These are phyloP conservation scores for Coemansia brasiliensis DNA, from an alignment of 192 early-diverging fungal species.

Conservation along the genomic window DNA sequence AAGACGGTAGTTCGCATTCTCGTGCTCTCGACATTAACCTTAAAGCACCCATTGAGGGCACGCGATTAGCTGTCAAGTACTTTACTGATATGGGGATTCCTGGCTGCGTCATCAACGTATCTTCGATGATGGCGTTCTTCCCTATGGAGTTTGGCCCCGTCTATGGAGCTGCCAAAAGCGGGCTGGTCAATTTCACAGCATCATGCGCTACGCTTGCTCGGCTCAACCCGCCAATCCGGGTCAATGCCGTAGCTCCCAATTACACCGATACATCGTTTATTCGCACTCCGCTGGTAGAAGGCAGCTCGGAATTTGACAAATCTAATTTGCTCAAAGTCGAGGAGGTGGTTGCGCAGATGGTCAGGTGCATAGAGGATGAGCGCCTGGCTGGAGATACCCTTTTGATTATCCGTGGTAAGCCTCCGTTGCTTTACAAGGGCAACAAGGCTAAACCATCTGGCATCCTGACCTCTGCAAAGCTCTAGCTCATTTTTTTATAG, in stretches of 20 bases:
- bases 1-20: conserved; percentile 48
- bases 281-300: conserved; percentile 5
- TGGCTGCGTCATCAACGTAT: conserved; percentile 75
- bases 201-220: conserved; percentile 44
- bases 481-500: conserved; percentile 9
- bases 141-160: conserved; percentile 60
- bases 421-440: conserved; percentile 37
- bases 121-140: conserved; percentile 70
- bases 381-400: conserved; percentile 54
- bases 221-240: conserved; percentile 53
- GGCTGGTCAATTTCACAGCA: conserved; percentile 64
- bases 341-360: conserved; percentile 61
- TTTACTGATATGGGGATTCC: conserved; percentile 52
- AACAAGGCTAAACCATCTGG: conserved; percentile 38
- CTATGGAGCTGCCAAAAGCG: conserved; percentile 77
- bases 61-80: conserved; percentile 65
- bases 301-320: conserved; percentile 19
- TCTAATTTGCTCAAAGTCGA: conserved; percentile 35
- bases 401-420: conserved; percentile 29
- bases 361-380: conserved; percentile 63
- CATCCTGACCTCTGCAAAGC: conserved; percentile 24
- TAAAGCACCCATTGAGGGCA: conserved; percentile 73
- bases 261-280: conserved; percentile 59
- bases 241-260: conserved; percentile 66
- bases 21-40: conserved; percentile 73